Evolutionary conservation across 2,329 filamentous ascomycete species (phyloP).

Genomic region (Fusarium sp.): DNA sequence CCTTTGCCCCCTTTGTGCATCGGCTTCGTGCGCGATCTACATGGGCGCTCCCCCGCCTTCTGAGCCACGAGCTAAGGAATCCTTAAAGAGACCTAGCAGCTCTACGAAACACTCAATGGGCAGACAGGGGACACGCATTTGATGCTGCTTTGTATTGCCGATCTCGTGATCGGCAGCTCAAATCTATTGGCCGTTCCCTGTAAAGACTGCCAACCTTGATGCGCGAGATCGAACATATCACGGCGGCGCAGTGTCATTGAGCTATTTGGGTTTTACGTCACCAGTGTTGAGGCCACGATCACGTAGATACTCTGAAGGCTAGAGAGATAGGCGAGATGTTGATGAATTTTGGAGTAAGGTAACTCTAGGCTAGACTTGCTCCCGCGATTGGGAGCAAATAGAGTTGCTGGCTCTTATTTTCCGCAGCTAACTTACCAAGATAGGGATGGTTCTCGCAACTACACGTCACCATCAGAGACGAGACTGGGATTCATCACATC

Average conservation of each 20-base stretch:
- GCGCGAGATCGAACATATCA: slow-evolving; percentile 7
- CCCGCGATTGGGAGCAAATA: not conserved
- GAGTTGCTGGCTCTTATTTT: not conserved
- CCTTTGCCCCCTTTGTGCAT: slow-evolving; percentile 11
- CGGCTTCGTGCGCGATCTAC: slow-evolving; percentile 26
- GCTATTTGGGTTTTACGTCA: slow-evolving; percentile 5
- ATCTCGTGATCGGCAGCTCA: slow-evolving; percentile 33
- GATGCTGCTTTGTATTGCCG: slow-evolving; percentile 11
- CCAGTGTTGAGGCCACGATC: not conserved
- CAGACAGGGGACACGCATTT: slow-evolving; percentile 5
- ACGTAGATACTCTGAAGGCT: not conserved
- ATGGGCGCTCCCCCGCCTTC: slow-evolving; percentile 20
- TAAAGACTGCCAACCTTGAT: slow-evolving; percentile 7
- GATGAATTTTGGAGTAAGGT: not conserved
- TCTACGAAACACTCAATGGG: slow-evolving; percentile 16
- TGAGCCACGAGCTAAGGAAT: slow-evolving; percentile 7
- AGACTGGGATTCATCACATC: not conserved
- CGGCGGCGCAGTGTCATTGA: not conserved
- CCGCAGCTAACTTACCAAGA: not conserved
- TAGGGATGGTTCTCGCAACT: not conserved
- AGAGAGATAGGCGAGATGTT: not conserved
- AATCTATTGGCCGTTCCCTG: slow-evolving; percentile 12
- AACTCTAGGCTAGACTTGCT: slow-evolving; percentile 1
- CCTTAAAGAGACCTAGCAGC: slow-evolving; percentile 5
- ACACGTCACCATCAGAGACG: not conserved